Percentiles rank a stretch among this genome's conserved stretches.
Evolutionary conservation across 495 filamentous ascomycete genomes (phyloP).

Genomic region (Amphirosellinia nigrospora): DNA sequence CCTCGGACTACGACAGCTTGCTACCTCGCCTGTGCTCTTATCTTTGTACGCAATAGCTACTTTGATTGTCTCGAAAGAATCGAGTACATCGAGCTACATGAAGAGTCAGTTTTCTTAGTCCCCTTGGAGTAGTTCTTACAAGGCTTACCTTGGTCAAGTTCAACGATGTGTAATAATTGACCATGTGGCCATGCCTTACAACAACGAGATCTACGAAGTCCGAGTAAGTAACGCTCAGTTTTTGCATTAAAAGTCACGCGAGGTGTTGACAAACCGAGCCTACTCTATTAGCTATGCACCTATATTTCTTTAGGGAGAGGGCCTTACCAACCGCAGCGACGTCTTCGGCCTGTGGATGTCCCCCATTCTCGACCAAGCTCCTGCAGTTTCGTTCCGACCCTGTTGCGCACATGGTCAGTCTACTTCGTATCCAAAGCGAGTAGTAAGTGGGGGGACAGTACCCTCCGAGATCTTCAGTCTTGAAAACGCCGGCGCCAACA

Average conservation of each 20-base stretch:
- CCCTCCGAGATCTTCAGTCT: conserved; percentile 74
- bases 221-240: neutral
- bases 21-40: too few species aligned
- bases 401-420: neutral
- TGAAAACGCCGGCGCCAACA: conserved; percentile 83
- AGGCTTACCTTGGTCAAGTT: conserved; percentile 78
- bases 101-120: neutral
- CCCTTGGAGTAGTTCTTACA: too few species aligned
- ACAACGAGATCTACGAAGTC: conserved; percentile 72
- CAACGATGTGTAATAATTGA: conserved; percentile 75
- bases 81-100: conserved; percentile 73
- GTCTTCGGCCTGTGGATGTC: conserved; percentile 79
- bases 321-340: conserved; percentile 77
- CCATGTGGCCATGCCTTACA: conserved; percentile 69
- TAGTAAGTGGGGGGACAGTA: neutral
- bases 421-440: neutral
- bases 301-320: neutral
- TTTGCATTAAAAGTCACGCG: too few species aligned
- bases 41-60: conserved; percentile 73
- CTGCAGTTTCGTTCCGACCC: conserved; percentile 47
- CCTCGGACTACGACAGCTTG: too few species aligned
- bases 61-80: conserved; percentile 80
- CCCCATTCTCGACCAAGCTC: conserved; percentile 55
- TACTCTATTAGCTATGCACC: neutral
- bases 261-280: too few species aligned